A percentile compares a stretch with the other conserved stretches of the same genome.
Conservation (phyloP, 2,329 filamentous ascomycete species). For the Fusarium hainanense region DNA sequence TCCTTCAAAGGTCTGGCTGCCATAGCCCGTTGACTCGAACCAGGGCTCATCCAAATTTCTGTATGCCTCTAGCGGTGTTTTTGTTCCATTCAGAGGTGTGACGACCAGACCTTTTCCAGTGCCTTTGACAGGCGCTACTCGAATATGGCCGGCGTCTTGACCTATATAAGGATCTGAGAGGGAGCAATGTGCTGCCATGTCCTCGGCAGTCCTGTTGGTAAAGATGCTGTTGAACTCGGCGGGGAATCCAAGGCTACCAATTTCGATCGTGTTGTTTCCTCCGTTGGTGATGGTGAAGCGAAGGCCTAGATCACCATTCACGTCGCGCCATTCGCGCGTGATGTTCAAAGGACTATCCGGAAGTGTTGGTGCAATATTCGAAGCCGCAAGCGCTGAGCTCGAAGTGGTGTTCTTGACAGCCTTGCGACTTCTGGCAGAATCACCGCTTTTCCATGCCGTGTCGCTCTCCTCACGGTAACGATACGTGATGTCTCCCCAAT, state of each 20-base stretch:
- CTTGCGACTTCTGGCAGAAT: slow-evolving; percentile 58
- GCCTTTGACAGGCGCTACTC: slow-evolving; percentile 63
- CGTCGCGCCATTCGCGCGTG: slow-evolving; percentile 63
- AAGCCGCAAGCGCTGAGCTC: slow-evolving; percentile 49
- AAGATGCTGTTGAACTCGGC: slow-evolving; percentile 73
- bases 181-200: slow-evolving; percentile 63
- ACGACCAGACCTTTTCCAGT: slow-evolving; percentile 65
- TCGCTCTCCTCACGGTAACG: slow-evolving; percentile 59
- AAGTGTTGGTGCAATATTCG: slow-evolving; percentile 57
- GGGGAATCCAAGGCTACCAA: slow-evolving; percentile 68
- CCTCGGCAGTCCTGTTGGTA: slow-evolving; percentile 58
- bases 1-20: slow-evolving; percentile 68
- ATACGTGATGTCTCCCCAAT: slow-evolving; percentile 68
- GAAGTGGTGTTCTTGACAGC: slow-evolving; percentile 32
- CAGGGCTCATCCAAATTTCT: slow-evolving; percentile 61
- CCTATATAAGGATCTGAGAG: slow-evolving; percentile 71
- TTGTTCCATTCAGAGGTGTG: slow-evolving; percentile 60
- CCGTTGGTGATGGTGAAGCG: slow-evolving; percentile 63
- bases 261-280: slow-evolving; percentile 55
- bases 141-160: slow-evolving; percentile 67
- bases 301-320: slow-evolving; percentile 61
- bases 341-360: slow-evolving; percentile 56
- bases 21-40: slow-evolving; percentile 56
- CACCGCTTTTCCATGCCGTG: slow-evolving; percentile 57
- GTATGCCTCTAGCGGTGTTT: slow-evolving; percentile 65